These are phyloP conservation scores for Dioscorea alata DNA, from an alignment of 106 monocot genomes.

Conservation along the genomic window DNA sequence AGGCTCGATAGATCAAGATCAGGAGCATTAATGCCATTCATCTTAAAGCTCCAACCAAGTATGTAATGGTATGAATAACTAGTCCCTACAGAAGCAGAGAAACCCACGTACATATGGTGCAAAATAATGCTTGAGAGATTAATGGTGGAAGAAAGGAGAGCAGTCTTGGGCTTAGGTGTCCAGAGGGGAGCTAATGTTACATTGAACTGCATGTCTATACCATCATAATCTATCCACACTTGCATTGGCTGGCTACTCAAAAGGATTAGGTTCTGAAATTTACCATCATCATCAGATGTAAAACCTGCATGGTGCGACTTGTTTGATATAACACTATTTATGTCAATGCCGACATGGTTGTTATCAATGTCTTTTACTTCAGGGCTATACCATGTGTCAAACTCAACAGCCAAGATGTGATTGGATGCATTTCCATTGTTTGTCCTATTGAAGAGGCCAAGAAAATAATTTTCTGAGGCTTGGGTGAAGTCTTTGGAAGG, in stretches of 20 bases:
- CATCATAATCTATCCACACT: slow-evolving; percentile 27
- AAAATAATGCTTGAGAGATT: slow-evolving; percentile 18
- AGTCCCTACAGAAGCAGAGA: slow-evolving; percentile 13
- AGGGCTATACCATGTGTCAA: slow-evolving; percentile 5
- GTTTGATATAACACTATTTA: not conserved
- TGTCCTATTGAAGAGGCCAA: slow-evolving; percentile 8
- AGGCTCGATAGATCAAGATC: slow-evolving; percentile 1
- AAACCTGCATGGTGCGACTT: not conserved
- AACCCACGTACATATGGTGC: slow-evolving; percentile 23
- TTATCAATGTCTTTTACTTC: slow-evolving; percentile 1
- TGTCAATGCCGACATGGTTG: slow-evolving; percentile 7
- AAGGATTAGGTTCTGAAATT: slow-evolving; percentile 7
- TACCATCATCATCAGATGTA: not conserved
- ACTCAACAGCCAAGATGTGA: slow-evolving; percentile 7
- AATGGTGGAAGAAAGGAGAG: slow-evolving; percentile 12
- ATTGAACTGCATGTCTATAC: slow-evolving; percentile 6
- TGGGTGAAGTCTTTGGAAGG: not conserved
- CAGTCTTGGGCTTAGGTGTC: slow-evolving; percentile 8
- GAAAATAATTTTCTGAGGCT: not conserved
- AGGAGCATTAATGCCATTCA: slow-evolving; percentile 12
- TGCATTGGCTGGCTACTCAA: slow-evolving; percentile 23
- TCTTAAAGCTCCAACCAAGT: slow-evolving; percentile 28
- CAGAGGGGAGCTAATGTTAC: slow-evolving; percentile 15
- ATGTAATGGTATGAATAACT: slow-evolving; percentile 11
- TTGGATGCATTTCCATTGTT: slow-evolving; percentile 7